Conservation (phyloP, 768 basidiomycete species). For the Fomitopsis pulvina region DNA sequence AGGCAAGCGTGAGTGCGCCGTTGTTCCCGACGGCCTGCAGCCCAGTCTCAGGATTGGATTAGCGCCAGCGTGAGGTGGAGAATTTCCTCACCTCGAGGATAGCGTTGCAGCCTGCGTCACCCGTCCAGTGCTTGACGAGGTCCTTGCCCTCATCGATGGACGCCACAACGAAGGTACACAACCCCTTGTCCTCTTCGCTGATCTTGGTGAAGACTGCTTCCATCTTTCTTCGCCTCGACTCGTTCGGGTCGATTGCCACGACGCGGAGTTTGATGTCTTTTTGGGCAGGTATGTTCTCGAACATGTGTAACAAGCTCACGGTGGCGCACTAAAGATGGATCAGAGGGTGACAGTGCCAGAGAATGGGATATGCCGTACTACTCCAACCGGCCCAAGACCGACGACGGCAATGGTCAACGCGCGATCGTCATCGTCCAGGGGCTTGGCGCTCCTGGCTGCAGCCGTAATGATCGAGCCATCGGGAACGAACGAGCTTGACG, state of each 20-base stretch:
- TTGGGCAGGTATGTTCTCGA: slow-evolving; percentile 31
- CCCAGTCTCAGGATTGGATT: neutral
- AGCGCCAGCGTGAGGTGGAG: neutral
- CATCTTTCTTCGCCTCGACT: slow-evolving; percentile 52
- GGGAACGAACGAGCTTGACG: slow-evolving; percentile 23
- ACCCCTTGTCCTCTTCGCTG: slow-evolving; percentile 33
- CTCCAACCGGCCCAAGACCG: slow-evolving; percentile 75
- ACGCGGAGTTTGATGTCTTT: slow-evolving; percentile 40
- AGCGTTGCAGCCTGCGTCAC: slow-evolving; percentile 51
- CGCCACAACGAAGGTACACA: slow-evolving; percentile 35
- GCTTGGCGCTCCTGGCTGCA: slow-evolving; percentile 9
- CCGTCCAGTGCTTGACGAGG: slow-evolving; percentile 45
- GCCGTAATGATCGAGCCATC: neutral
- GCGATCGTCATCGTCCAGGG: slow-evolving; percentile 40
- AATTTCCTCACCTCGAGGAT: slow-evolving; percentile 53
- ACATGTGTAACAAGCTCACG: slow-evolving; percentile 56
- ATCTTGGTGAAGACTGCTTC: slow-evolving; percentile 50
- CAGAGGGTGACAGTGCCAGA: neutral
- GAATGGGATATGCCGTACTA: slow-evolving; percentile 30
- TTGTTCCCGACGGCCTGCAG: slow-evolving; percentile 63
- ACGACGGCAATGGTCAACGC: slow-evolving; percentile 57
- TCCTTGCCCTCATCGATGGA: slow-evolving; percentile 46
- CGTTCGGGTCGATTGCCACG: slow-evolving; percentile 57
- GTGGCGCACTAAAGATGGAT: slow-evolving; percentile 41
- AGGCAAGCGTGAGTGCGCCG: slow-evolving; percentile 56